Evolutionary conservation across 192 early-diverging fungal species (phyloP), one percentile per base, ranked within the genome.

Genomic region (Gorgonomyces haynaldii): DNA sequence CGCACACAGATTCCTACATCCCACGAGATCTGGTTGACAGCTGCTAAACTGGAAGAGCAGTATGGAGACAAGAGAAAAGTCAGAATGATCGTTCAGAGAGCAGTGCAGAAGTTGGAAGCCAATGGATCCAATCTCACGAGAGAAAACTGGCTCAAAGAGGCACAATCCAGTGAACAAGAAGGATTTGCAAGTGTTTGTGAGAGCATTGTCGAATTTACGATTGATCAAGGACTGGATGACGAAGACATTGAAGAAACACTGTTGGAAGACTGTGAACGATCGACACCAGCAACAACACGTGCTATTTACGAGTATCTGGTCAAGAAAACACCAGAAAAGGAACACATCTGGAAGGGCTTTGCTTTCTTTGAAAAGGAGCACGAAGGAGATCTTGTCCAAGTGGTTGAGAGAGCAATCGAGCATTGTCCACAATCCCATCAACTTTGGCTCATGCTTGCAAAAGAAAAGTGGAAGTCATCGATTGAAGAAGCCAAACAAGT

Each of bases 401-500:
- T 98, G 29, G 57, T 98, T 22, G 65, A 82, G 40, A 82, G 88
- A 10, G 87, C 91, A 1, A 88, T 96, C 34, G 72, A 74, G 45
- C 78, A 81, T 50, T 94, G 89, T 56, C 95, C 93, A 34, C 84
- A 88, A 30, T 84, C 81, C 15, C 91, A 98, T 60, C 71, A 87
- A 1, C 66, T 98, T 37, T 98, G 95, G 95, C 72, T 98, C 23
- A 96, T 96, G 85, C 83, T 76, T 0, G 95, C 95, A 23, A 94
- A 96, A 57, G 89, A 95, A 40, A 86, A 86, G 58, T 96, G 94
- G 94, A 43, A 80, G 13, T 70, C 74, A n/a, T 83, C 92, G 56
- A 72, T 98, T 12, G 66, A 71, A 3, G 86, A 78, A 19, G 95
- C 93, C 8, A 82, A 89, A 22, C 64, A 56, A 10, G 87, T 94